Conservation (phyloP, 768 basidiomycete genomes). For the Leccinellum albellum region DNA sequence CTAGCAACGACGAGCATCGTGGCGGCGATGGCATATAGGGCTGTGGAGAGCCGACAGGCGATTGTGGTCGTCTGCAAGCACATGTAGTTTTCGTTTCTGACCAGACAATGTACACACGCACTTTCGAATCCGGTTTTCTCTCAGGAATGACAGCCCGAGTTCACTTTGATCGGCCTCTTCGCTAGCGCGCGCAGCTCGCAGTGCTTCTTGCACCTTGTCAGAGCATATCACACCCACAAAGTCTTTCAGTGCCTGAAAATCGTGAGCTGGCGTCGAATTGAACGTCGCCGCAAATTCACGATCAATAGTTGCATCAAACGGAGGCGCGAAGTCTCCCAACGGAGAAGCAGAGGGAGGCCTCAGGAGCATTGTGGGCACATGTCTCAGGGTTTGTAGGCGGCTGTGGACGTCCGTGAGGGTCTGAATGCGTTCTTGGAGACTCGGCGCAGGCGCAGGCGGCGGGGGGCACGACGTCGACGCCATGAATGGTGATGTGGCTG, state of each 20-base stretch:
- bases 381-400: slow-evolving; percentile 43
- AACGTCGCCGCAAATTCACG: slow-evolving; percentile 30
- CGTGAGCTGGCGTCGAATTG: slow-evolving; percentile 28
- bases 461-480: not conserved
- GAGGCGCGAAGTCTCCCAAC: slow-evolving; percentile 23
- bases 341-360: slow-evolving; percentile 32
- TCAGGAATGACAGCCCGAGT: slow-evolving; percentile 42
- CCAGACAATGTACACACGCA: slow-evolving; percentile 26
- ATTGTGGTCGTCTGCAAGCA: slow-evolving; percentile 42
- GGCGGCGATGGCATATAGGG: slow-evolving; percentile 48
- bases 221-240: slow-evolving; percentile 47
- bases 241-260: slow-evolving; percentile 46
- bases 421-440: slow-evolving; percentile 43
- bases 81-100: not conserved
- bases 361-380: slow-evolving; percentile 44
- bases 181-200: slow-evolving; percentile 53
- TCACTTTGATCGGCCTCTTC: slow-evolving; percentile 49
- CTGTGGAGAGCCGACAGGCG: slow-evolving; percentile 57
- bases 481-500: not conserved
- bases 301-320: slow-evolving; percentile 25
- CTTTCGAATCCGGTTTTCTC: slow-evolving; percentile 57
- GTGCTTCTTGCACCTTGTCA: slow-evolving; percentile 54
- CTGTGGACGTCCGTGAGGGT: slow-evolving; percentile 44
- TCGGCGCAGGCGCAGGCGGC: slow-evolving; percentile 10
- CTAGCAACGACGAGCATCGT: slow-evolving; percentile 39